These are phyloP conservation scores for Aspergillus ibericus DNA, from an alignment of 2,329 filamentous ascomycete species.

Conservation along the genomic window DNA sequence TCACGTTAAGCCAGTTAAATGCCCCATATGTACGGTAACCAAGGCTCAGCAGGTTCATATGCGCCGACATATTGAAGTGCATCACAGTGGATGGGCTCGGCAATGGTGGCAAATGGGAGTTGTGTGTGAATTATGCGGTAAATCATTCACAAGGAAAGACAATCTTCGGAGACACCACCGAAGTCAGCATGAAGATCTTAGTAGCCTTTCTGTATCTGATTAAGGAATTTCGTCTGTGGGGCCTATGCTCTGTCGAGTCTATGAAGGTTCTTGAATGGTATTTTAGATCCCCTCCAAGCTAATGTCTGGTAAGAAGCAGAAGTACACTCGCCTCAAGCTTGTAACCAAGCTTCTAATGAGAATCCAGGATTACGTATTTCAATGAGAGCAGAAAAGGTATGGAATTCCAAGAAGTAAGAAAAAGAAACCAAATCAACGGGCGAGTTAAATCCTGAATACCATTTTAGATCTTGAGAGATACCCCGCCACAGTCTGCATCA, in stretches of 20 bases:
- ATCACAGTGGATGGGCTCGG: conserved; percentile 6
- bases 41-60: conserved; percentile 8
- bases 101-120: background rate
- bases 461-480: conserved; percentile 1
- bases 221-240: background rate
- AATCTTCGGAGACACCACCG: conserved; percentile 8
- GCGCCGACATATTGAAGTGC: conserved; percentile 5
- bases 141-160: conserved; percentile 9
- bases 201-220: conserved; percentile 1
- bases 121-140: conserved; percentile 6
- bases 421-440: background rate
- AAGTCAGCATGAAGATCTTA: conserved; percentile 5
- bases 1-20: conserved; percentile 11
- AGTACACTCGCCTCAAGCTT: conserved; percentile 3
- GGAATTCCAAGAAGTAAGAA: background rate
- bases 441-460: background rate
- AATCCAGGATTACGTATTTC: background rate
- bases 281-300: background rate
- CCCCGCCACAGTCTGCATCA: conserved; percentile 6
- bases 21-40: conserved; percentile 1
- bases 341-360: background rate
- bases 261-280: conserved; percentile 1
- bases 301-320: background rate
- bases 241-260: background rate
- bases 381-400: background rate